Conservation (phyloP, 495 filamentous ascomycete species). For the Beverwykella pulmonaria region DNA sequence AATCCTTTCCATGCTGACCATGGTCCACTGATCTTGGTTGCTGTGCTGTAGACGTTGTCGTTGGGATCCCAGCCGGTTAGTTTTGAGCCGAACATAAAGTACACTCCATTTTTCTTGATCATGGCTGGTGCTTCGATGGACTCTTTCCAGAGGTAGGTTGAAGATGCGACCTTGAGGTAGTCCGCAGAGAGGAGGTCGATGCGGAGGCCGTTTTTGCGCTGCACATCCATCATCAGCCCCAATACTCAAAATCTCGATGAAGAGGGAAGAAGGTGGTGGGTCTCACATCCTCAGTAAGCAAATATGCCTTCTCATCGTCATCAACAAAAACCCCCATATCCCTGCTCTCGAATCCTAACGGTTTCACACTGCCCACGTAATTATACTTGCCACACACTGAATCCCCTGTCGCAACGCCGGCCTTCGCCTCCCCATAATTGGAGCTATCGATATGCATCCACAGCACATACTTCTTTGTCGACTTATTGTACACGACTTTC, state of each 20-base stretch:
- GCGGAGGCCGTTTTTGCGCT: constrained; percentile 57
- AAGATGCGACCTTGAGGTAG: constrained; percentile 48
- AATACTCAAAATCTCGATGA: neutral
- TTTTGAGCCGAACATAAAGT: constrained; percentile 57
- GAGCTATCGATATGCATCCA: constrained; percentile 70
- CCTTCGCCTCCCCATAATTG: constrained; percentile 65
- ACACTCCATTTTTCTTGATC: constrained; percentile 54
- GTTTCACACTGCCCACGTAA: constrained; percentile 49
- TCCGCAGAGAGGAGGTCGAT: constrained; percentile 55
- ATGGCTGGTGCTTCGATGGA: constrained; percentile 54
- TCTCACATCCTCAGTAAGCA: constrained; percentile 65
- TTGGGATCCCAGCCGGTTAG: constrained; percentile 56
- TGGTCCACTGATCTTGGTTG: constrained; percentile 49
- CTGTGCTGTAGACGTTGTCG: constrained; percentile 60
- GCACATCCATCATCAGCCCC: neutral
- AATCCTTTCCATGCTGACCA: constrained; percentile 66
- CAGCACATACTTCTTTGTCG: constrained; percentile 57
- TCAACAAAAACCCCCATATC: constrained; percentile 67
- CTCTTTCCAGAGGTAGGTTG: constrained; percentile 50
- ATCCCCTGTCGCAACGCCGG: constrained; percentile 62
- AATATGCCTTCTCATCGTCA: constrained; percentile 61
- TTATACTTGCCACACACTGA: constrained; percentile 62
- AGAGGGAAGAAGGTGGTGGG: too few relatives aligned
- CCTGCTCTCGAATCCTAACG: constrained; percentile 57
- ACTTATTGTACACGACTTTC: constrained; percentile 64